phyloP scores from a whole-genome alignment of 78 protist genomes.

The Tieghemostelium lacteum region DNA sequence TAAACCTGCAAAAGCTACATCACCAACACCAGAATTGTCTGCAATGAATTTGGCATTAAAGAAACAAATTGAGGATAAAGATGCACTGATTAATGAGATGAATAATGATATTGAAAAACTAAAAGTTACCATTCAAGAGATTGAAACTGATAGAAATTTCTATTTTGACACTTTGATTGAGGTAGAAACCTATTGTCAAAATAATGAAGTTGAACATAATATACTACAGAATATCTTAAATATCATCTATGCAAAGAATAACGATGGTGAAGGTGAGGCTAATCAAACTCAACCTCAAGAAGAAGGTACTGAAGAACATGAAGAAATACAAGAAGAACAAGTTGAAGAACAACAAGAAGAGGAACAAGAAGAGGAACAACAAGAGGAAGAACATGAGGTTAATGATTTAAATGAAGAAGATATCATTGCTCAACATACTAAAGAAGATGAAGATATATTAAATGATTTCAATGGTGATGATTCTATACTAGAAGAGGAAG shows the following conservation, averaged over 20 bases:
- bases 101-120: constrained; percentile 37
- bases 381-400: neutral
- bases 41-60: neutral
- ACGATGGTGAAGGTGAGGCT: neutral
- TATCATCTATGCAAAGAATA: constrained; percentile 38
- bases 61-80: constrained; percentile 26
- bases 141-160: constrained; percentile 89
- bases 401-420: constrained; percentile 28
- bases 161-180: constrained; percentile 84
- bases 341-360: neutral
- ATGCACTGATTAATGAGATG: constrained; percentile 15
- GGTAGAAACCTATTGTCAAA: constrained; percentile 87
- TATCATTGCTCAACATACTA: too few relatives aligned
- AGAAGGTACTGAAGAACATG: constrained; percentile 13
- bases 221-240: constrained; percentile 28
- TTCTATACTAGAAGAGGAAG: too few relatives aligned
- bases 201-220: neutral
- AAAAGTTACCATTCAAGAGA: constrained; percentile 31
- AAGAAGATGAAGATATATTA: too few relatives aligned
- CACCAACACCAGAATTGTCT: constrained; percentile 24
- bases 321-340: neutral
- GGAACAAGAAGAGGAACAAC: neutral
- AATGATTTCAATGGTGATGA: too few relatives aligned
- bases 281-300: neutral
- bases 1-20: constrained; percentile 9